phyloP scores from a whole-genome alignment of 2,329 filamentous ascomycete genomes.

The Paramyrothecium roridum region DNA sequence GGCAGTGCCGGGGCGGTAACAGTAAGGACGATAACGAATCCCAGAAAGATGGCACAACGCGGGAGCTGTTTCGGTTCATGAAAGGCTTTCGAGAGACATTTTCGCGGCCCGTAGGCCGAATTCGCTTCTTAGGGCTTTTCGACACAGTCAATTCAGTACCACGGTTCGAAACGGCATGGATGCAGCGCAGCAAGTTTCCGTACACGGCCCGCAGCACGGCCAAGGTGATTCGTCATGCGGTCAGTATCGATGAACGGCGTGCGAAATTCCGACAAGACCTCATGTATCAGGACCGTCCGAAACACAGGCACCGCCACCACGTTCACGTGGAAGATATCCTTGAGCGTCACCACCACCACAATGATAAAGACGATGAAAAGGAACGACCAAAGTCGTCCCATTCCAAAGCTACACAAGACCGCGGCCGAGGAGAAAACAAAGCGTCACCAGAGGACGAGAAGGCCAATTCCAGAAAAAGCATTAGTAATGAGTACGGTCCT shows the following conservation, averaged over 20 bases:
- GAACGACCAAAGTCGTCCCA: neutral
- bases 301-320: constrained; percentile 12
- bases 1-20: constrained; percentile 59
- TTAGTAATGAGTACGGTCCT: constrained; percentile 27
- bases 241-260: constrained; percentile 67
- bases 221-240: constrained; percentile 64
- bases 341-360: constrained; percentile 7
- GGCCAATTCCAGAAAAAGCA: constrained; percentile 2
- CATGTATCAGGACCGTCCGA: constrained; percentile 48
- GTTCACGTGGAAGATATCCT: constrained; percentile 19
- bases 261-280: constrained; percentile 72
- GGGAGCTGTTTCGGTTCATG: constrained; percentile 71
- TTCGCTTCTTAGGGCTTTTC: constrained; percentile 75
- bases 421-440: neutral
- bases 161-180: constrained; percentile 71
- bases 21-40: constrained; percentile 39
- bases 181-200: constrained; percentile 75
- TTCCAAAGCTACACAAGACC: neutral
- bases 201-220: constrained; percentile 59
- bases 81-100: constrained; percentile 80
- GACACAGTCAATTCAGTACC: constrained; percentile 81
- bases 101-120: constrained; percentile 68
- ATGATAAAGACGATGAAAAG: neutral
- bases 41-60: constrained; percentile 26
- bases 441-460: neutral